Conservation (phyloP, 1,284 basidiomycete genomes). For the Mycena sp. region DNA sequence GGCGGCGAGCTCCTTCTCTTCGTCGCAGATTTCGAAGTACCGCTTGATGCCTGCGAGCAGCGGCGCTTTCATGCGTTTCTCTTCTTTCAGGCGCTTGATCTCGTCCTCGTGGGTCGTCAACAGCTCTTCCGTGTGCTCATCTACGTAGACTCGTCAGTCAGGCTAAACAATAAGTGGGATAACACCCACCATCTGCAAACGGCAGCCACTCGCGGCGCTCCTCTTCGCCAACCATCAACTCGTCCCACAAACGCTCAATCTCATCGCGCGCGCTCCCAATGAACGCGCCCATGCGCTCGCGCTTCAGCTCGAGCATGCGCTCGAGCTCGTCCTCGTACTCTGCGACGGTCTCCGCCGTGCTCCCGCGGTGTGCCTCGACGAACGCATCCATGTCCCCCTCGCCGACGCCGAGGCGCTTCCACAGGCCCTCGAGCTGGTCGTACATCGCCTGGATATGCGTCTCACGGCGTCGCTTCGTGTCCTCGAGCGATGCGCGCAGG, state of each 20-base stretch:
- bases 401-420: conserved; percentile 79
- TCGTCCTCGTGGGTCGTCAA: conserved; percentile 90
- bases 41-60: conserved; percentile 84
- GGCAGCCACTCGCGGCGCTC: conserved; percentile 85
- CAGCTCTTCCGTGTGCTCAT: conserved; percentile 90
- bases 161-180: background rate
- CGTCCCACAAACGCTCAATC: conserved; percentile 87
- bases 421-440: conserved; percentile 85
- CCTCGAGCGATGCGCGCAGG: conserved; percentile 68
- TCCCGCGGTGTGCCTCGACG: conserved; percentile 81
- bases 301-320: conserved; percentile 89
- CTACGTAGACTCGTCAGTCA: conserved; percentile 52
- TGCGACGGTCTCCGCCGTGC: conserved; percentile 75
- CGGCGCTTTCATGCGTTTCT: conserved; percentile 80
- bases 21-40: conserved; percentile 92
- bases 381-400: conserved; percentile 84
- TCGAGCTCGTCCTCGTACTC: conserved; percentile 92
- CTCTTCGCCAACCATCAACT: conserved; percentile 85
- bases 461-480: conserved; percentile 75
- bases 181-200: conserved; percentile 78
- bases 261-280: conserved; percentile 85
- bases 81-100: conserved; percentile 82
- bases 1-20: conserved; percentile 88
- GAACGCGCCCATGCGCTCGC: conserved; percentile 89
- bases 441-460: conserved; percentile 86